Conservation (phyloP, 331 rosid genomes). For the Acacia concinna region DNA sequence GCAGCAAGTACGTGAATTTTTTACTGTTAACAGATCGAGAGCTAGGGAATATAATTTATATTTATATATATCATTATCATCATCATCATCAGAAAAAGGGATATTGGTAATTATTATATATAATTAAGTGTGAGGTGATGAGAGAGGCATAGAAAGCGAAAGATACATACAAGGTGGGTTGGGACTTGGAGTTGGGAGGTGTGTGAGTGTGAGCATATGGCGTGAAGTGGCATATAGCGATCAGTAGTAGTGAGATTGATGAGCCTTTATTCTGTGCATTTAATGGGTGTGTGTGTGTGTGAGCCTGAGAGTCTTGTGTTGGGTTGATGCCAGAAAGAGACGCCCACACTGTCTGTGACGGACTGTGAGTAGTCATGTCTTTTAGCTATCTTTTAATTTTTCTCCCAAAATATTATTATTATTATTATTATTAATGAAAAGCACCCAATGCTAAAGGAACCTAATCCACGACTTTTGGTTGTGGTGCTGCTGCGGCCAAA, state of each 20-base stretch:
- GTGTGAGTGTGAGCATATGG: slow-evolving; percentile 31
- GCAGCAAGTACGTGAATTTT: too few relatives aligned
- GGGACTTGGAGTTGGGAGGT: background rate
- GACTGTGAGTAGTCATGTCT: background rate
- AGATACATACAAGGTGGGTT: slow-evolving; percentile 16
- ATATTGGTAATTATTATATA: background rate
- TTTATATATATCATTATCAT: background rate
- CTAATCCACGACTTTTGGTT: slow-evolving; percentile 67
- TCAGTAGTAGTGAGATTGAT: background rate
- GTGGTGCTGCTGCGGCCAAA: slow-evolving; percentile 64
- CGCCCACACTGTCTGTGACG: too few relatives aligned
- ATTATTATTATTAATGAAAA: background rate
- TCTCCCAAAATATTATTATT: background rate
- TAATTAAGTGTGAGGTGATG: background rate
- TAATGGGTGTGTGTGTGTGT: slow-evolving; percentile 40
- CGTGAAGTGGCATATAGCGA: slow-evolving; percentile 27
- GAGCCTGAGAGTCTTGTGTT: slow-evolving; percentile 5
- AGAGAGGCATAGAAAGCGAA: background rate
- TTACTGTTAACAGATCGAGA: slow-evolving; percentile 20
- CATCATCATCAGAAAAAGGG: too few relatives aligned
- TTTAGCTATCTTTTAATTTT: slow-evolving; percentile 34
- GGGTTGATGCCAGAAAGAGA: slow-evolving; percentile 29
- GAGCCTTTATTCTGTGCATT: slow-evolving; percentile 36
- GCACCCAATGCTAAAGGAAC: slow-evolving; percentile 37
- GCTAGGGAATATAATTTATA: background rate